phyloP scores from a whole-genome alignment of 2,329 filamentous ascomycete genomes.

The Hypomyces perniciosus region DNA sequence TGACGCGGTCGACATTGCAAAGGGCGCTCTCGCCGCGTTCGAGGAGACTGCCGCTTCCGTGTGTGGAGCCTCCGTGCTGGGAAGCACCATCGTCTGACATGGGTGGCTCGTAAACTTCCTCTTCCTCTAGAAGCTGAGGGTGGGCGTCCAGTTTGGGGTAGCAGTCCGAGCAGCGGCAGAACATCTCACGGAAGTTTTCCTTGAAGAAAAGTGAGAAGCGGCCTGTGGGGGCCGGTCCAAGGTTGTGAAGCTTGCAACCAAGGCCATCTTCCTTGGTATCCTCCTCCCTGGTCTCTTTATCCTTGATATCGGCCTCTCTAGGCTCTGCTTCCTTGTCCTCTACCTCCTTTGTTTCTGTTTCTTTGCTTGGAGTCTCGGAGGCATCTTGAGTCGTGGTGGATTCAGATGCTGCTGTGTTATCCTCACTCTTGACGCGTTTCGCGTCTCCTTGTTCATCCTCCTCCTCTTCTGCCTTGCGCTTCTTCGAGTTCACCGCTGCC shows the following conservation, averaged over 20 bases:
- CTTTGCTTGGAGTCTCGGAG: background rate
- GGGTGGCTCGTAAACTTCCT: constrained; percentile 89
- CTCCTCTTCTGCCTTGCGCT: constrained; percentile 60
- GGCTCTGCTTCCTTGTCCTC: constrained; percentile 6
- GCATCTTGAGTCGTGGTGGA: background rate
- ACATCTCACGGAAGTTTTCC: constrained; percentile 67
- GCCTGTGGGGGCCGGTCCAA: constrained; percentile 50
- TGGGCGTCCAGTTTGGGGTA: constrained; percentile 66
- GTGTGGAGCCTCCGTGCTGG: constrained; percentile 49
- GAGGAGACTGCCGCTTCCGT: constrained; percentile 74
- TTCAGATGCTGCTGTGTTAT: constrained; percentile 12
- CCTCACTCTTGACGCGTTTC: constrained; percentile 50
- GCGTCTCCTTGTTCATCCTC: constrained; percentile 28
- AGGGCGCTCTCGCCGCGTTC: constrained; percentile 91
- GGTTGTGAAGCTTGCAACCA: constrained; percentile 53
- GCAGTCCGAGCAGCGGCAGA: constrained; percentile 81
- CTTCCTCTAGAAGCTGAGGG: constrained; percentile 83
- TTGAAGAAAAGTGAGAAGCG: constrained; percentile 78
- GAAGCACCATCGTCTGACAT: constrained; percentile 61
- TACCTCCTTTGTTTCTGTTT: background rate
- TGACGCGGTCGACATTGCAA: constrained; percentile 84
- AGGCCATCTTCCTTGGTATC: background rate
- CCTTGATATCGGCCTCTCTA: background rate
- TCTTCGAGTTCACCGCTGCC: constrained; percentile 38
- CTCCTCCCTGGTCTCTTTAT: background rate